A percentile compares a stretch with the other conserved stretches of the same genome.
Evolutionary conservation across 805 yeast species (phyloP).

Genomic region (Candida loeiensis): DNA sequence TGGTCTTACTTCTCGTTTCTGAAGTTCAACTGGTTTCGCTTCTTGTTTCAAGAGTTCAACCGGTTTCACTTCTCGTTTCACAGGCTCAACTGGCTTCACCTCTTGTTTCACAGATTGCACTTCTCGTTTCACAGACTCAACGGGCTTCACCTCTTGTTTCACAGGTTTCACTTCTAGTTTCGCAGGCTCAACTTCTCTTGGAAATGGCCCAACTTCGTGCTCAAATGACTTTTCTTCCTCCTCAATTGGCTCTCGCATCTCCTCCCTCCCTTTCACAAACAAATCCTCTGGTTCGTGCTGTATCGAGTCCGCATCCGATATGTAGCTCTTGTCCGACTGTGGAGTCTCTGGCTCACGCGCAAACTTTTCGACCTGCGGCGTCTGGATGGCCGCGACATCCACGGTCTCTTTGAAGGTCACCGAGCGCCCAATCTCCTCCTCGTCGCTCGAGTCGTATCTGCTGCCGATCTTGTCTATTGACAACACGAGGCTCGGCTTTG

Average conservation of each 20-base stretch:
- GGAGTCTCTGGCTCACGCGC: slow-evolving; percentile 31
- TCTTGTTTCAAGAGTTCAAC: no score
- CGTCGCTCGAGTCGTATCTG: slow-evolving; percentile 15
- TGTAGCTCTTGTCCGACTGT: slow-evolving; percentile 32
- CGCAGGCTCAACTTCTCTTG: no score
- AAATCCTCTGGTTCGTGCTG: slow-evolving; percentile 35
- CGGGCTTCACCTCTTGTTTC: no score
- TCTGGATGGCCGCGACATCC: not conserved
- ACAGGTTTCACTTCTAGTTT: not conserved
- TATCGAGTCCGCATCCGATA: slow-evolving; percentile 39
- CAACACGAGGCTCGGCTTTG: slow-evolving; percentile 24
- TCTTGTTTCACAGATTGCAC: no score
- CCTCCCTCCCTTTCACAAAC: slow-evolving; percentile 16
- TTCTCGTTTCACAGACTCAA: no score
- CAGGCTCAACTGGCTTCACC: no score
- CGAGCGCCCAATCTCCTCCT: slow-evolving; percentile 5
- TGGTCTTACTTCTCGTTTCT: no score
- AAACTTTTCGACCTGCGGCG: slow-evolving; percentile 20
- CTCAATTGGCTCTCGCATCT: not conserved
- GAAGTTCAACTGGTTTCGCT: no score
- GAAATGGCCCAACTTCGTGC: no score
- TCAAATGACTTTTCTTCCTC: no score
- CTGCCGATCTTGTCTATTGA: slow-evolving; percentile 29
- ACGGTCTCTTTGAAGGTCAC: slow-evolving; percentile 3
- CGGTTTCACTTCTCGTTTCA: no score